Conservation (phyloP, 805 yeast genomes). For the Starmerella vaccinii region DNA sequence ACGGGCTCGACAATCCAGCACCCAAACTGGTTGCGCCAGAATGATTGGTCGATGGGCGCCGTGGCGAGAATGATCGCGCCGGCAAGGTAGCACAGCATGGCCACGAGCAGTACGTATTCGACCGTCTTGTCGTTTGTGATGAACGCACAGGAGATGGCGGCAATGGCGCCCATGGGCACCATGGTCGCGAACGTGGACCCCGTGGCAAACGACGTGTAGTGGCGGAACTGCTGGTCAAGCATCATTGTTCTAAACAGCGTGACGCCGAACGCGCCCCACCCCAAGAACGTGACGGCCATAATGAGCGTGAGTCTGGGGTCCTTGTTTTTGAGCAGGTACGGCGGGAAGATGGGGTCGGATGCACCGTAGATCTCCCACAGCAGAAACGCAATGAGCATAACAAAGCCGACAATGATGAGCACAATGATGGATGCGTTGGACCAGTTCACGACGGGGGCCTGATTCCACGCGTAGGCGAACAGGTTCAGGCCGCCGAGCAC, state of each 20-base stretch:
- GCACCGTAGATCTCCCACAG: constrained; percentile 38
- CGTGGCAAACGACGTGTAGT: constrained; percentile 39
- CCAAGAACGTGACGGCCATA: constrained; percentile 43
- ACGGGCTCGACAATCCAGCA: constrained; percentile 46
- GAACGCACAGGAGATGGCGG: constrained; percentile 43
- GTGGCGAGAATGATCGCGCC: constrained; percentile 10
- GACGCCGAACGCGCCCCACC: constrained; percentile 49
- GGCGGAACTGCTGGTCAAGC: constrained; percentile 42
- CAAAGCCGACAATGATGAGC: constrained; percentile 49
- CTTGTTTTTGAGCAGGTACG: constrained; percentile 33
- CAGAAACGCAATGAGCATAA: constrained; percentile 34
- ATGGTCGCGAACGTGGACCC: constrained; percentile 39
- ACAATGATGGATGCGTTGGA: constrained; percentile 41
- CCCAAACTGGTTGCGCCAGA: constrained; percentile 48
- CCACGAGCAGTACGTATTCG: constrained; percentile 39
- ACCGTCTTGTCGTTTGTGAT: constrained; percentile 41
- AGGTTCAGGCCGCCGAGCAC: constrained; percentile 49
- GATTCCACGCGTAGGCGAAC: constrained; percentile 60
- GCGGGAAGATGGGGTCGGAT: constrained; percentile 51
- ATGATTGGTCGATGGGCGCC: constrained; percentile 46
- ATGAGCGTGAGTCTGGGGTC: constrained; percentile 34
- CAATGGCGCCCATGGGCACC: constrained; percentile 45
- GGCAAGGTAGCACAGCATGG: constrained; percentile 44
- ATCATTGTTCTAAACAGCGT: constrained; percentile 56
- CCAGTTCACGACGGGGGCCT: constrained; percentile 68